Evolutionary conservation across 805 yeast species (phyloP).

Genomic region (Candida rishiriensis): DNA sequence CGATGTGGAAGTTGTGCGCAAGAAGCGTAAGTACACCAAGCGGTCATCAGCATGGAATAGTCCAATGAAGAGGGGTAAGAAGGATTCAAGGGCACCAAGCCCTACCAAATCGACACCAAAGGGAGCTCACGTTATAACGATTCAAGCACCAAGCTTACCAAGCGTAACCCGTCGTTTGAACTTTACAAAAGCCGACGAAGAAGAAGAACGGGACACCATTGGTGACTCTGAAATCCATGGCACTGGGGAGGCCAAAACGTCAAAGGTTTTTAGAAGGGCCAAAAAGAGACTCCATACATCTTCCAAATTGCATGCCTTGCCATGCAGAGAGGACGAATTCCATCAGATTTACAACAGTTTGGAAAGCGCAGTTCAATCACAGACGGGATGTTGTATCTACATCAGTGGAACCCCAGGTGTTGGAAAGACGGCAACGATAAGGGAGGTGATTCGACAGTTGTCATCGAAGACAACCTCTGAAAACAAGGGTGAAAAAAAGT

Average conservation of each 20-base stretch:
- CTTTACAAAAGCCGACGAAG: background rate
- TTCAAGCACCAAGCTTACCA: constrained; percentile 7
- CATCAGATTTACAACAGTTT: constrained; percentile 61
- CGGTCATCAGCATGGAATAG: background rate
- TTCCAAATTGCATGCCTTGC: constrained; percentile 48
- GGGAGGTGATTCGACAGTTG: constrained; percentile 77
- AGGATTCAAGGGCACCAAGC: background rate
- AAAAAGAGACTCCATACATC: constrained; percentile 35
- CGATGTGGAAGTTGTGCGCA: constrained; percentile 1
- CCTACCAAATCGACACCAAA: background rate
- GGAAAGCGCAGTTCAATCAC: constrained; percentile 64
- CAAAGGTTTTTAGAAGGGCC: constrained; percentile 31
- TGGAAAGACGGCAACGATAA: constrained; percentile 90
- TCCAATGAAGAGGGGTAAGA: background rate
- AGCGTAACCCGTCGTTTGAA: constrained; percentile 12
- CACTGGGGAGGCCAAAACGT: constrained; percentile 12
- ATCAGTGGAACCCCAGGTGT: constrained; percentile 98
- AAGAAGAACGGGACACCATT: constrained; percentile 13
- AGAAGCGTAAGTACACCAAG: background rate
- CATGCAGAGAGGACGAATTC: constrained; percentile 85
- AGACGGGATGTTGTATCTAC: constrained; percentile 79
- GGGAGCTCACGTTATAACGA: background rate
- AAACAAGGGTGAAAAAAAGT: constrained; percentile 29
- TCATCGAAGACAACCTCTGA: constrained; percentile 26
- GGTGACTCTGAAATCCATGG: constrained; percentile 1